A percentile compares a stretch with the other conserved stretches of the same genome.
These are phyloP conservation scores for Thraustochytrium striatum DNA, from an alignment of 352 stramenopile species.

Conservation along the genomic window DNA sequence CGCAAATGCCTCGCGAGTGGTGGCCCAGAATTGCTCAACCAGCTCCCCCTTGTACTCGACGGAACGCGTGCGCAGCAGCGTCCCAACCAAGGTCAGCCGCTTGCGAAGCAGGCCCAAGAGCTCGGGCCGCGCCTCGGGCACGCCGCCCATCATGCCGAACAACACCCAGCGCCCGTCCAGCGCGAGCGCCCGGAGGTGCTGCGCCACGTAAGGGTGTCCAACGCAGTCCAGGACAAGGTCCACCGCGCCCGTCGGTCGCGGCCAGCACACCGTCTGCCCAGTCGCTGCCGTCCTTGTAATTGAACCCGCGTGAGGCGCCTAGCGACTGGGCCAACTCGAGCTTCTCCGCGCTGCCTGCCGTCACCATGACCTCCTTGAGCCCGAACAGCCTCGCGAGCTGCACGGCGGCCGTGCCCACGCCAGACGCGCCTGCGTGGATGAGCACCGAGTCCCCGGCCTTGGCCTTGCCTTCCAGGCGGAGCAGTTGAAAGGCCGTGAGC, in stretches of 20 bases:
- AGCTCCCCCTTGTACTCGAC: too few species aligned
- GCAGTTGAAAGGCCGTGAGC: slow-evolving; percentile 50
- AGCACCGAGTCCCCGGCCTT: neutral
- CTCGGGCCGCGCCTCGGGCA: neutral
- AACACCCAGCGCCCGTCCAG: slow-evolving; percentile 45
- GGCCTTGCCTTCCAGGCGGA: neutral
- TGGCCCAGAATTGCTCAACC: too few species aligned
- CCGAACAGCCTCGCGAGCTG: slow-evolving; percentile 37
- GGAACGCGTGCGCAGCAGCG: too few species aligned
- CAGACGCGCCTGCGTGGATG: slow-evolving; percentile 36
- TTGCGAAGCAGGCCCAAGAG: neutral
- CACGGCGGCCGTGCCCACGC: slow-evolving; percentile 48
- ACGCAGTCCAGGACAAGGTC: slow-evolving; percentile 47
- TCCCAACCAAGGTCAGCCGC: too few species aligned
- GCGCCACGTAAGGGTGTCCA: slow-evolving; percentile 20
- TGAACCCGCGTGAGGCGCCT: slow-evolving; percentile 32
- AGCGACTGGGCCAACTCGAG: slow-evolving; percentile 33
- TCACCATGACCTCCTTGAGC: neutral
- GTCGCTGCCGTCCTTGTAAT: slow-evolving; percentile 47
- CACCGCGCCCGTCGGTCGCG: slow-evolving; percentile 24
- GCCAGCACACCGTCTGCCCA: slow-evolving; percentile 14
- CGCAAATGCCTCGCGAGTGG: too few species aligned
- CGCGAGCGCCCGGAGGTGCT: neutral
- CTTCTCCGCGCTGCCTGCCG: slow-evolving; percentile 37
- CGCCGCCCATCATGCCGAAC: slow-evolving; percentile 46